phyloP scores from a whole-genome alignment of 2,329 filamentous ascomycete species.

The Verticillium isaacii region DNA sequence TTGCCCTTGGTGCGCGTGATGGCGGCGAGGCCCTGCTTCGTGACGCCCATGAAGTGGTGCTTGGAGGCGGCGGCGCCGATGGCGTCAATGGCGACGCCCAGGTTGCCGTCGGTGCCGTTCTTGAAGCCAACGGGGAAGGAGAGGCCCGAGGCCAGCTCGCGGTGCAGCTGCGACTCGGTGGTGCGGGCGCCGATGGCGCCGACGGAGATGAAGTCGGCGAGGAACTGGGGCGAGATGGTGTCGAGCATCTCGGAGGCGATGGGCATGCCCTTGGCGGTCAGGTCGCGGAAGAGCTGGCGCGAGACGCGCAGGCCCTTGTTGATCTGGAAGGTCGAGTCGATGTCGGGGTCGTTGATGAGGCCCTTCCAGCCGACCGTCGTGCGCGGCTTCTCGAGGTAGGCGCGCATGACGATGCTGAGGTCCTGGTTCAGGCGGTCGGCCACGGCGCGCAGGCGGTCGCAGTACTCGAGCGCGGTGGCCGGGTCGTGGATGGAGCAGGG shows the following conservation, averaged over 20 bases:
- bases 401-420: constrained; percentile 92
- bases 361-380: constrained; percentile 99
- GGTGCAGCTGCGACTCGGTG: constrained; percentile 93
- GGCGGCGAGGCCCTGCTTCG: constrained; percentile 92
- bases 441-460: constrained; percentile 68
- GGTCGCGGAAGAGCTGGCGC: constrained; percentile 88
- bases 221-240: constrained; percentile 96
- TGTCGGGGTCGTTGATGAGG: constrained; percentile 97
- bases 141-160: constrained; percentile 89
- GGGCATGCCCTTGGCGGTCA: constrained; percentile 83
- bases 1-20: constrained; percentile 93
- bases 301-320: constrained; percentile 95
- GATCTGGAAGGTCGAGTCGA: constrained; percentile 96
- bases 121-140: constrained; percentile 99
- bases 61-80: constrained; percentile 81
- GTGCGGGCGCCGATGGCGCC: constrained; percentile 95
- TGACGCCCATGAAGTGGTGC: constrained; percentile 98
- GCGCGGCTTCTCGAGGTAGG: constrained; percentile 97
- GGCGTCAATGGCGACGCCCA: constrained; percentile 90
- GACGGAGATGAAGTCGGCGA: constrained; percentile 91
- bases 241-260: constrained; percentile 98
- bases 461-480: constrained; percentile 82
- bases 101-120: constrained; percentile 93
- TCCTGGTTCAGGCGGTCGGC: constrained; percentile 77
- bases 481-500: constrained; percentile 98